Evolutionary conservation across 805 yeast species (phyloP), one percentile per base, ranked within the genome.

Genomic region (Priceomyces fermenticarens): DNA sequence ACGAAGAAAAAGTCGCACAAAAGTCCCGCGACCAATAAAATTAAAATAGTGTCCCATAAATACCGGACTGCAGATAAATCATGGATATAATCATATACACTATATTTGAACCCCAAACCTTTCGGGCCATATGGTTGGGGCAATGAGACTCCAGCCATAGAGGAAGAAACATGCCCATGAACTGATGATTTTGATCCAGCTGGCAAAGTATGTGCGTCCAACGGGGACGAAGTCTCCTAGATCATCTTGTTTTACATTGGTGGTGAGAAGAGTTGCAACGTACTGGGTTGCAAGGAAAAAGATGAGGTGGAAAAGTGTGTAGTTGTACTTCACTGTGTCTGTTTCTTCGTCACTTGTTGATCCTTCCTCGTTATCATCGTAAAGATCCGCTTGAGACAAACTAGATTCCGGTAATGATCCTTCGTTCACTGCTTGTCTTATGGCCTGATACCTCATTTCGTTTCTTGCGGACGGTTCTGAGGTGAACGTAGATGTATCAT

Each of bases 261-360:
- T 86, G 0, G 99, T 93, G 41, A 93, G 72, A 44, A 93, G 71
- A 0, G 97, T 88, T 1, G 98, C 97, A 32, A 90, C 89, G 78
- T 95, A 95, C 62, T 91, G 98, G 1, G 99, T 91, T 0, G 99
- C 99, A 46, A 93, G 70, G 60, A 93, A 82, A 72, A 93, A 93
- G 23, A 93, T 87, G 26, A 91, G 58, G 61, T 93, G 99, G 73
- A 93, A 93, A 35, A 91, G 66, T 4, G 88, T 73, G 62, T 90
- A 90, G 62, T 87, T 88, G 67, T 90, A 90, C 57, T 82, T 83
- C 1, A 91, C 88, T 35, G 74, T 69, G 35, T 64, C 62, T 44
- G 72, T 62, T 49, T 83, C 87, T 36, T 81, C 87, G 46, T 83
- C 88, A 11, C 49, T 52, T 36, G 5, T 12, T 4, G n/a, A 34